Conservation (phyloP, 306 rosid species). For the Herpetospermum pedunculosum region DNA sequence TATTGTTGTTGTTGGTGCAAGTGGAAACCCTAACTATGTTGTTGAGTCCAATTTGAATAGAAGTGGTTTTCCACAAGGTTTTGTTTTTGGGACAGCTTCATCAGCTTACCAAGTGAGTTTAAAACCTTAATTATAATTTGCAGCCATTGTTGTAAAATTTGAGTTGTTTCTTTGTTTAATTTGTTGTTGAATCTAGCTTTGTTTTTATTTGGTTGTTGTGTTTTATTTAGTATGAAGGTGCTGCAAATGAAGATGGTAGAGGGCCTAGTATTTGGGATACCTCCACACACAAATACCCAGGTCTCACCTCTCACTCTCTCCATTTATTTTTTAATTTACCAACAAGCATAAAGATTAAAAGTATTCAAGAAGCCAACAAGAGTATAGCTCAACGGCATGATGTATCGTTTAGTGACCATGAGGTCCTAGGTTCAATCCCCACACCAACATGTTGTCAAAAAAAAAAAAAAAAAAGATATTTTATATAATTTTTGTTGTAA, state of each 20-base stretch:
- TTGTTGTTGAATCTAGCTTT: too few relatives aligned
- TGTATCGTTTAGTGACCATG: too few relatives aligned
- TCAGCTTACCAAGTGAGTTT: conserved; percentile 26
- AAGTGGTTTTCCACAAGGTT: conserved; percentile 23
- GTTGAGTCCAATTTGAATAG: conserved; percentile 17
- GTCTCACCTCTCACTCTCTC: too few relatives aligned
- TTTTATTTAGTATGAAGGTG: conserved; percentile 47
- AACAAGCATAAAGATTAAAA: too few relatives aligned
- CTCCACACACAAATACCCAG: conserved; percentile 33
- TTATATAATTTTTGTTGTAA: too few relatives aligned
- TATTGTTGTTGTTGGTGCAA: background rate
- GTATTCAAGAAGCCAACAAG: too few relatives aligned
- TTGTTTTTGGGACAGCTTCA: conserved; percentile 38
- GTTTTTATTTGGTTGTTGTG: too few relatives aligned
- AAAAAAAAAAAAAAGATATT: too few relatives aligned
- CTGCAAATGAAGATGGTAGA: conserved; percentile 35
- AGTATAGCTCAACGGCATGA: too few relatives aligned
- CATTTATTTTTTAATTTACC: too few relatives aligned
- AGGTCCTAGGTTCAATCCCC: too few relatives aligned
- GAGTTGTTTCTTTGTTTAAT: background rate
- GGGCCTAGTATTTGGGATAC: conserved; percentile 51
- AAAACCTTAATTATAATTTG: background rate
- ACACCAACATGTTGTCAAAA: too few relatives aligned
- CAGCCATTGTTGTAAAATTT: background rate
- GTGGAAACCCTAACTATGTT: background rate